Base-by-base conservation (phyloP, 495 filamentous ascomycete genomes). In the Aspergillus biplanus region DNA sequence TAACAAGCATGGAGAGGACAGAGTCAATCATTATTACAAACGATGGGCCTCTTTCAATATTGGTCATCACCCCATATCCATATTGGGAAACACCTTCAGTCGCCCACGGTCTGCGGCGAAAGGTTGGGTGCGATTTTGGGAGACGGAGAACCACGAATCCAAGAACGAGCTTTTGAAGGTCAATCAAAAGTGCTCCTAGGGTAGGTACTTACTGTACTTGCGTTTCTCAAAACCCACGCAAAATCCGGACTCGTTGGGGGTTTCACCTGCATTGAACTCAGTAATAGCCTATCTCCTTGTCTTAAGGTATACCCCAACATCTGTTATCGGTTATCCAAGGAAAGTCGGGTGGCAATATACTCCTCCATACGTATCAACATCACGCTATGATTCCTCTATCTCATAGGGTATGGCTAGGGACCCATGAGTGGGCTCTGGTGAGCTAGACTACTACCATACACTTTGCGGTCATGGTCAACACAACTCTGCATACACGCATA, bases 321-420 rank as follows among this genome's bases (percentile, higher is more conserved):
- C 39, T 50, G 5, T 31, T 50, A 7, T 27, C 47, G 9, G n/a
- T 27, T 50, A 31, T 31, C 47, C n/a, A 50, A 50, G 47, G 21
- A 27, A 27, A 27, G 21, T 27, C 21, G 21, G 21, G 47, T 50
- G 47, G 47, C 47, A 50, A 50, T 21, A 49, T n/a, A 18, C 21
- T 27, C 21, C 21, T 27, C 21, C 21, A 27, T 27, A 27, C 2
- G 21, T 18, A 50, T 27, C 47, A 50, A 27, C n/a, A 27, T 6
- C 47, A n/a, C n/a, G 9, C n/a, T 11, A 8, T n/a, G 47, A 50
- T 50, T 18, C 6, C 0, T 9, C 47, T 9, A 7, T 50, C 21
- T 50, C n/a, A 50, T 31, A 50, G 47, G 47, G n/a, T 50, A 50
- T 50, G 16, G 21, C 47, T 5, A 50, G 47, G 27, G n/a, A 18